phyloP scores from a whole-genome alignment of 108 stramenopile species.

The Skeletonema menzelii region DNA sequence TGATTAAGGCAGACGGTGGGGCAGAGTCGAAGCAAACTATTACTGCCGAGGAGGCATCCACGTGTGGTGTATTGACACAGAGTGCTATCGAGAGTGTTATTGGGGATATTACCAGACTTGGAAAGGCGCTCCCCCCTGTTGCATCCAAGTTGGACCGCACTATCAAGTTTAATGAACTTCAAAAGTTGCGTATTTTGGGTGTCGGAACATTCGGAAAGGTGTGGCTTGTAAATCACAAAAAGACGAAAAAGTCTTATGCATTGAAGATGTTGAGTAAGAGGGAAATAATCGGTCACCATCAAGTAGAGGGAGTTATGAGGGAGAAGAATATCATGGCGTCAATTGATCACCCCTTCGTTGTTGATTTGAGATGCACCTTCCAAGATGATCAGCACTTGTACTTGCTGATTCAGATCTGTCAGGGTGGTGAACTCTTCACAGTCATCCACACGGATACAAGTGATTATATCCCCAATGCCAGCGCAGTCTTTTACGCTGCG shows the following conservation, averaged over 20 bases:
- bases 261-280: constrained; percentile 92
- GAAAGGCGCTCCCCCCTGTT: constrained; percentile 53
- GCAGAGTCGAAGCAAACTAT: constrained; percentile 58
- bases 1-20: constrained; percentile 61
- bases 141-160: constrained; percentile 53
- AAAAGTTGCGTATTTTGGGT: constrained; percentile 92
- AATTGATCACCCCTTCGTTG: constrained; percentile 92
- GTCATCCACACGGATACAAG: constrained; percentile 89
- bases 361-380: constrained; percentile 86
- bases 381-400: constrained; percentile 88
- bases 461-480: constrained; percentile 88
- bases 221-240: constrained; percentile 95
- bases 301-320: constrained; percentile 90
- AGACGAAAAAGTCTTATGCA: constrained; percentile 76
- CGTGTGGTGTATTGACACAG: constrained; percentile 71
- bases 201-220: constrained; percentile 99
- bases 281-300: constrained; percentile 97
- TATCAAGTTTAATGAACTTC: constrained; percentile 70
- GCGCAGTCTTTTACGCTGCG: constrained; percentile 87
- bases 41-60: constrained; percentile 68
- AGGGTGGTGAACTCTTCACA: constrained; percentile 93
- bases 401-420: constrained; percentile 91
- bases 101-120: constrained; percentile 67
- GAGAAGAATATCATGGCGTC: constrained; percentile 93
- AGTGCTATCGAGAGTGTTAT: constrained; percentile 75